These are phyloP conservation scores for Auxenochlorella pyrenoidosa DNA, from an alignment of 139 green algal genomes.

Conservation along the genomic window DNA sequence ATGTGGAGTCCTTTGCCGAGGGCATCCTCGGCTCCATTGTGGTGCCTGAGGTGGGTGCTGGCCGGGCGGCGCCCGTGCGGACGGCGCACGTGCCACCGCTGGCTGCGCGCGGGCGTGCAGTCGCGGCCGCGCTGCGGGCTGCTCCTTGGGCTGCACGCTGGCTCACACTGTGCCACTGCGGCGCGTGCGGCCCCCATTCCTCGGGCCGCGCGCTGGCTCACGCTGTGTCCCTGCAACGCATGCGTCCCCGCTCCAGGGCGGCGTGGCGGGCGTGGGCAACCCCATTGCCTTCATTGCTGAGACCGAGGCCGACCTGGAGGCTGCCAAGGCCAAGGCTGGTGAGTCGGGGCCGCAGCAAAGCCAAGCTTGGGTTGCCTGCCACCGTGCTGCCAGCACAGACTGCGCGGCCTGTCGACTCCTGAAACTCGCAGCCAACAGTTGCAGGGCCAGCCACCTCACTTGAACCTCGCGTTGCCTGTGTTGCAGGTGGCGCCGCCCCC, in stretches of 20 bases:
- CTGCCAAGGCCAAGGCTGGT: constrained; percentile 89
- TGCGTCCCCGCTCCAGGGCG: constrained; percentile 51
- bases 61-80: no score
- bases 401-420: no score
- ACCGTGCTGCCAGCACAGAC: background rate
- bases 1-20: constrained; percentile 96
- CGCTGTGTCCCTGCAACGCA: no score
- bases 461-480: background rate
- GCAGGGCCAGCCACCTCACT: no score
- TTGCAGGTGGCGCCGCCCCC: constrained; percentile 31
- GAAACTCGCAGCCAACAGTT: no score
- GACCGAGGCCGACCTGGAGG: constrained; percentile 93
- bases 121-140: no score
- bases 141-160: no score
- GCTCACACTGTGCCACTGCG: no score
- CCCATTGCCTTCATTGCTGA: constrained; percentile 97
- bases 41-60: constrained; percentile 59
- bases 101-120: no score
- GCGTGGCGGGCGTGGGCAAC: constrained; percentile 88
- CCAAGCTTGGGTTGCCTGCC: background rate
- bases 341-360: background rate
- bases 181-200: no score
- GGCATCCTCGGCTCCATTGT: constrained; percentile 91
- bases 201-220: no score
- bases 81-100: no score